Percentiles rank a stretch among this genome's conserved stretches.
Conservation (phyloP, 345 rosid species). For the Hibiscus mutabilis region DNA sequence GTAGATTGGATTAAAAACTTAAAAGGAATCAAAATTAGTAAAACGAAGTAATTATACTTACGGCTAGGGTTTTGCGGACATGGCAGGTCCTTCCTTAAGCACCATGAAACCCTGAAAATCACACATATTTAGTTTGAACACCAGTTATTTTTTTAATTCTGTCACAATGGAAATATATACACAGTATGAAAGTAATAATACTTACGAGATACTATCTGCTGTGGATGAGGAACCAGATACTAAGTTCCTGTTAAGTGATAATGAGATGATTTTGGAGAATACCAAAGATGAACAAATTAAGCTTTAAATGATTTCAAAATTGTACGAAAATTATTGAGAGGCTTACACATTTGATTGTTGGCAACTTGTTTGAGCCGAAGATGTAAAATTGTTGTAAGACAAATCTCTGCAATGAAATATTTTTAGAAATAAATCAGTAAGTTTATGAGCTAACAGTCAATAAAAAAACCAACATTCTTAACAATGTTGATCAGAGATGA, state of each 20-base stretch:
- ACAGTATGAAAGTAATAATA: background rate
- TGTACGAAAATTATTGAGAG: conserved; percentile 1
- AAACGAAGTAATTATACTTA: conserved; percentile 26
- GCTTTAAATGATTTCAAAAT: background rate
- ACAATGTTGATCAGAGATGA: background rate
- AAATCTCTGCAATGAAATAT: conserved; percentile 51
- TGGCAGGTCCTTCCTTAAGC: conserved; percentile 63
- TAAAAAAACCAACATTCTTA: background rate
- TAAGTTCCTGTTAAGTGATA: conserved; percentile 48
- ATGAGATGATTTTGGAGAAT: conserved; percentile 8
- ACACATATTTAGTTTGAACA: conserved; percentile 4
- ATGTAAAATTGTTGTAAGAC: conserved; percentile 77
- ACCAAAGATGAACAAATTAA: background rate
- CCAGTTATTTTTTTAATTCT: background rate
- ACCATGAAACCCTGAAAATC: conserved; percentile 43
- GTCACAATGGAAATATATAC: background rate
- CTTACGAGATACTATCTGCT: conserved; percentile 43
- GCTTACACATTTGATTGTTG: conserved; percentile 39
- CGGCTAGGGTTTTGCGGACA: conserved; percentile 39
- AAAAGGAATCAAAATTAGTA: background rate
- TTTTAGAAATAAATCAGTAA: background rate
- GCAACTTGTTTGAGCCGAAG: conserved; percentile 34
- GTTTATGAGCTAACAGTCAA: background rate
- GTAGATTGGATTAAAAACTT: background rate
- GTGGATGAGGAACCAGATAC: conserved; percentile 43